Base-by-base conservation (phyloP, 352 stramenopile genomes). In the Pythium graminicola region DNA sequence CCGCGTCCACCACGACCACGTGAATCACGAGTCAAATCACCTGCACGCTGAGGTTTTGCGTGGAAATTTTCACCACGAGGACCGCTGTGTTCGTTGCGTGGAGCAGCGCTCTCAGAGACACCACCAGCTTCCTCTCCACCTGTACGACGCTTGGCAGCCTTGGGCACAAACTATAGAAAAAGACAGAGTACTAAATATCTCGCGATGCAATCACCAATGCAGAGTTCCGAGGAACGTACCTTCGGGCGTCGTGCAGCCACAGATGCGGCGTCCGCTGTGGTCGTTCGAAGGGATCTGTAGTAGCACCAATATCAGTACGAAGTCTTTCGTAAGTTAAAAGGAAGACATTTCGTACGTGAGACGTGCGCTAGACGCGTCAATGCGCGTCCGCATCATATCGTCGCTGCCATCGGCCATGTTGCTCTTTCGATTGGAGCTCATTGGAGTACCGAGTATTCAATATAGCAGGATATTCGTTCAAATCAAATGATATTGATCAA, bases 301-400 rank as follows among this genome's bases (percentile, higher is more conserved):
- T 10, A 6, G 2, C 41, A 39, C 1, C 49, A 31, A 60, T 26
- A 41, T 19, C 29, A 39, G 13, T 6, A 29, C n/a, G 31, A 27
- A 22, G 31, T 43, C 2, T 7, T n/a, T 28, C 19, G 23, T 47
- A 49, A 0, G 14, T 36, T 14, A 36, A 14, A 36, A 14, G 31
- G 31, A 36, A 10, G 27, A 14, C 6, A 7, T 56, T 10, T 65
- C 76, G 36, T 66, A 90, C 79, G 76, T 76, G 42, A 90, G 74
- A 23, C 79, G 69, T 10, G 67, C 65, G 62, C 76, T 80, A 38
- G 79, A 87, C 11, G 76, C 73, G 62, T 86, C 74, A 22, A 90
- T 79, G 50, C 74, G 76, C 52, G 76, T 77, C 40, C 70, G 74
- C 65, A 82, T 71, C 6, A 74, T 53, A 53, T 72, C 63, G 41